Base-by-base conservation (phyloP, 495 filamentous ascomycete species). In the Xylona heveae region DNA sequence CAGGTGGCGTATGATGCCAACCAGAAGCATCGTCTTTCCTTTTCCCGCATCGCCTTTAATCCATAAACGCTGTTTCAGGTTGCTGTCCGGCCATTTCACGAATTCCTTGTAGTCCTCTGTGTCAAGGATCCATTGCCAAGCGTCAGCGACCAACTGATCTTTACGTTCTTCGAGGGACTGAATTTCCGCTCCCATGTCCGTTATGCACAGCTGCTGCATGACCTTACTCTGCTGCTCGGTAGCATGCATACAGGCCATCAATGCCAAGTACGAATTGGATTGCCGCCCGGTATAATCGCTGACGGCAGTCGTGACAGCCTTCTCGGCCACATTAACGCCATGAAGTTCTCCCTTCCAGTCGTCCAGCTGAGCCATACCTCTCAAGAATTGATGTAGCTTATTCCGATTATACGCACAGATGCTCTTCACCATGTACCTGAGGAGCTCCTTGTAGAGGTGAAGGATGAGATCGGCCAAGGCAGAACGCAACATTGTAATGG, bases 11-110 rank as follows among this genome's bases (percentile, higher is more conserved):
- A 58, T 52, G 19, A 61, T 53, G 6, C 53, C 53, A 17, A 43
- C 53, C 6, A 65, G 31, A 0, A 63, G 44, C 59, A 64, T 64
- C 2, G 58, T 63, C 47, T 63, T 63, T 21, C 59, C 56, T 34
- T 53, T 61, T n/a, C 57, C 57, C 21, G 54, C 44, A 36, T 49
- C 53, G 21, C 53, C 54, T 32, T 50, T 61, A 20, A 66, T 52
- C 59, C 56, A 63, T 19, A 64, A 51, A 16, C 59, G 38, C 10
- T 38, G 42, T 21, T 30, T 44, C 6, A 53, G 28, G 6, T 34
- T 4, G 19, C 45, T 35, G 27, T 51, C 21, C 10, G 27, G 38
- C 53, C 50, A 61, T 42, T 36, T 18, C 28, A 37, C 22, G 37
- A 60, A 63, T n/a, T 44, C 43, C 1, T 30, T 4, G 27, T 61